Percentiles rank a stretch among this genome's conserved stretches.
Conservation (phyloP, 2,329 filamentous ascomycete genomes). For the Hymenoscyphus infarciens region DNA sequence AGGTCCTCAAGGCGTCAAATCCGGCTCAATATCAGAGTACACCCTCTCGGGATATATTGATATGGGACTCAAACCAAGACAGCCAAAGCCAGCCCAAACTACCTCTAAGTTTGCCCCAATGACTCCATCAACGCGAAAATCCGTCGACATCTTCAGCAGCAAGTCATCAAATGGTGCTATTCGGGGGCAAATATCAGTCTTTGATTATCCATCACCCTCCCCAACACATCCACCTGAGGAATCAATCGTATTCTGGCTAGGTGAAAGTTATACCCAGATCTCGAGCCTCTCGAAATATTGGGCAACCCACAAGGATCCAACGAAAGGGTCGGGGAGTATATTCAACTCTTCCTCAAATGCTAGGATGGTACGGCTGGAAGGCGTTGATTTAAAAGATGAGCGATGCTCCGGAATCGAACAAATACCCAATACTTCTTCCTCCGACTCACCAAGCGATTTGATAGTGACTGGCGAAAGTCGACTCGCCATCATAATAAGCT, state of each 20-base stretch:
- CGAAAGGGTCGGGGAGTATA: conserved; percentile 23
- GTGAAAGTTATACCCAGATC: conserved; percentile 33
- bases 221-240: conserved; percentile 31
- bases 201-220: conserved; percentile 27
- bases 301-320: conserved; percentile 26
- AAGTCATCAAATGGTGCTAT: conserved; percentile 17
- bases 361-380: conserved; percentile 31
- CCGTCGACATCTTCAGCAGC: conserved; percentile 29
- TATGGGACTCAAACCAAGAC: conserved; percentile 41
- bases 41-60: conserved; percentile 58
- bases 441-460: conserved; percentile 28
- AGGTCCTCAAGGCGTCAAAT: conserved; percentile 41
- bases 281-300: conserved; percentile 35
- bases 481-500: conserved; percentile 27
- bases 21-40: conserved; percentile 57
- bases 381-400: conserved; percentile 34
- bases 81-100: conserved; percentile 28
- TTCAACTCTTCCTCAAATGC: conserved; percentile 27
- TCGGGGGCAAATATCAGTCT: conserved; percentile 32
- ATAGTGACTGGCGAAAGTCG: conserved; percentile 34
- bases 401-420: conserved; percentile 33
- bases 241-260: conserved; percentile 35
- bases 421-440: conserved; percentile 20
- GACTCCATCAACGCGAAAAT: conserved; percentile 56
- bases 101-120: conserved; percentile 57